Conservation (phyloP, 345 rosid genomes). For the Populus davidiana region DNA sequence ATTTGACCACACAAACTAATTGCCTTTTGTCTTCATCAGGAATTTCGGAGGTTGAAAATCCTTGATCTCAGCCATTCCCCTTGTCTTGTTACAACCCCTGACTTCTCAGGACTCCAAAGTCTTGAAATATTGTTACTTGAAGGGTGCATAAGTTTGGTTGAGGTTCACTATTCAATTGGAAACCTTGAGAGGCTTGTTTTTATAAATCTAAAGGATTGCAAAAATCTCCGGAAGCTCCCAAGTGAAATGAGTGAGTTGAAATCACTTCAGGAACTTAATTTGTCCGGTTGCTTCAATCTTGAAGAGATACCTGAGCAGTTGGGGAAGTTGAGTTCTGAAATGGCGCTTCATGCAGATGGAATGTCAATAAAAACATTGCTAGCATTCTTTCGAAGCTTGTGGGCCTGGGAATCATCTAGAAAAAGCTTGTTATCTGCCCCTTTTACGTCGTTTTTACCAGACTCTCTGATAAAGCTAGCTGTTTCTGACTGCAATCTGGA, state of each 20-base stretch:
- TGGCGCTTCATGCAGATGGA: too few species aligned
- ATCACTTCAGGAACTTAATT: constrained; percentile 11
- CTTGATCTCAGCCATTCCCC: constrained; percentile 22
- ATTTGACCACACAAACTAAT: neutral
- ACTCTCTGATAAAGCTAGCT: constrained; percentile 9
- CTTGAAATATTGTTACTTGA: constrained; percentile 25
- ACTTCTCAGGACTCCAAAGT: constrained; percentile 12
- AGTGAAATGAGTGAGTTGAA: neutral
- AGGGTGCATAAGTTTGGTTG: constrained; percentile 16
- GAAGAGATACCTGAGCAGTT: neutral
- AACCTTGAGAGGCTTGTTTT: constrained; percentile 9
- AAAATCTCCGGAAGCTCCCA: constrained; percentile 19
- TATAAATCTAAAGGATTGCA: constrained; percentile 19
- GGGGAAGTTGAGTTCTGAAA: neutral
- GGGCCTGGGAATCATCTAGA: too few species aligned
- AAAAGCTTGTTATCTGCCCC: too few species aligned
- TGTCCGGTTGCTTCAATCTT: neutral
- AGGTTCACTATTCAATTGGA: constrained; percentile 21
- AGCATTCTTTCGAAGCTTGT: rapidly evolving
- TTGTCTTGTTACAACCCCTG: constrained; percentile 11
- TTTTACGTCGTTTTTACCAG: neutral
- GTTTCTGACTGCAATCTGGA: constrained; percentile 18
- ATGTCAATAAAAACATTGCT: too few species aligned
- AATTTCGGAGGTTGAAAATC: constrained; percentile 11
- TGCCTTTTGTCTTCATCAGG: constrained; percentile 1